Evolutionary conservation across 129 eudicot species (phyloP).

Genomic region (Centella asiatica): DNA sequence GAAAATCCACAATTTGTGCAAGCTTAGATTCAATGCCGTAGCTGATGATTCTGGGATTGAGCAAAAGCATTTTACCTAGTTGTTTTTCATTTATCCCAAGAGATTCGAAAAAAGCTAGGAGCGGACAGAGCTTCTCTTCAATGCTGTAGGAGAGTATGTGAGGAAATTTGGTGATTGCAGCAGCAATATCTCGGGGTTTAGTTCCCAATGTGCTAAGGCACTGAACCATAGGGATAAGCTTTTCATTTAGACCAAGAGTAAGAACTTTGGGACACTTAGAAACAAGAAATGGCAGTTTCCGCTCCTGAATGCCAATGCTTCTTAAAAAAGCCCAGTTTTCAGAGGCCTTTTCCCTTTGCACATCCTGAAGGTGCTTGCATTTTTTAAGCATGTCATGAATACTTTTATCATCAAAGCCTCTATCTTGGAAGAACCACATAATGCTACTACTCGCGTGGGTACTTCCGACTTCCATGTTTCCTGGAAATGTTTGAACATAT

Average conservation of each 20-base stretch:
- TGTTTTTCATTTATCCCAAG: slow-evolving; percentile 79
- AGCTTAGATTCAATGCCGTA: slow-evolving; percentile 88
- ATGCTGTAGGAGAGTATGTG: slow-evolving; percentile 70
- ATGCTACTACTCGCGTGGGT: slow-evolving; percentile 46
- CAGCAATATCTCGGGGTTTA: slow-evolving; percentile 76
- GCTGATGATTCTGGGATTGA: slow-evolving; percentile 82
- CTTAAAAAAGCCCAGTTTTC: slow-evolving; percentile 78
- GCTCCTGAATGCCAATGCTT: slow-evolving; percentile 81
- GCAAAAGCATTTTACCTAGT: slow-evolving; percentile 73
- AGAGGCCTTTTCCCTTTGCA: slow-evolving; percentile 51
- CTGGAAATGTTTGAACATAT: slow-evolving; percentile 18
- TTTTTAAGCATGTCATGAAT: slow-evolving; percentile 61
- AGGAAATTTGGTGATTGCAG: slow-evolving; percentile 84
- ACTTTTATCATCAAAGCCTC: slow-evolving; percentile 78
- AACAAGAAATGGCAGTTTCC: slow-evolving; percentile 77
- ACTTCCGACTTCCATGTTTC: slow-evolving; percentile 53
- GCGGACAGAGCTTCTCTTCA: slow-evolving; percentile 91
- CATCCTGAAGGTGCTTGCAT: slow-evolving; percentile 73
- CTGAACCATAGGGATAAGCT: slow-evolving; percentile 78
- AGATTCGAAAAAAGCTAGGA: slow-evolving; percentile 76
- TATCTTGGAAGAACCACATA: slow-evolving; percentile 86
- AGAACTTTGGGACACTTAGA: slow-evolving; percentile 80
- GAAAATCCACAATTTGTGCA: slow-evolving; percentile 68
- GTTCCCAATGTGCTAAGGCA: slow-evolving; percentile 63
- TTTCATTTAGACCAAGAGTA: slow-evolving; percentile 63